A percentile compares a stretch with the other conserved stretches of the same genome.
Conservation (phyloP, 1,284 basidiomycete species). For the Hemileia vastatrix region DNA sequence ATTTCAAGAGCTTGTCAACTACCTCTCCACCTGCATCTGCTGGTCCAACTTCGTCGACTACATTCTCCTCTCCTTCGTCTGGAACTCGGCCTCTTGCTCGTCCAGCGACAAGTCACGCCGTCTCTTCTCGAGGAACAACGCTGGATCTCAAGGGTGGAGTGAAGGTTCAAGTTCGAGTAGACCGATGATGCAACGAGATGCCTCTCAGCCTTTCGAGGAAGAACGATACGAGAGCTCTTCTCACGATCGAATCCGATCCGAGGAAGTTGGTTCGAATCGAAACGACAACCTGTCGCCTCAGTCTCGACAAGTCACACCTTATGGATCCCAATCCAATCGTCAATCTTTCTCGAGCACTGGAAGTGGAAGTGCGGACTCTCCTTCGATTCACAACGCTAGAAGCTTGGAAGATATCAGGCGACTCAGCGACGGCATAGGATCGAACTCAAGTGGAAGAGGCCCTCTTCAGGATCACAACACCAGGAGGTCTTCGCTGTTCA, state of each 20-base stretch:
- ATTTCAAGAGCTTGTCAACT: background rate
- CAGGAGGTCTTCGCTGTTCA: background rate
- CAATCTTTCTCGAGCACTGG: background rate
- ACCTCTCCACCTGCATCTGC: background rate
- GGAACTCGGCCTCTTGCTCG: background rate
- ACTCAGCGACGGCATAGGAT: background rate
- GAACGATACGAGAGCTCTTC: background rate
- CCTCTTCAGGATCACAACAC: background rate
- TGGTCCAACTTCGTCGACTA: background rate
- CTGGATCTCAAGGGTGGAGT: background rate
- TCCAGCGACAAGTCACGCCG: background rate
- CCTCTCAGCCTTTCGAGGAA: background rate
- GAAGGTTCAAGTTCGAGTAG: background rate
- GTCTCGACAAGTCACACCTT: background rate
- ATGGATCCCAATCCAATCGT: background rate
- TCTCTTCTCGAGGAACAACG: background rate
- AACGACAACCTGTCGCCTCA: background rate
- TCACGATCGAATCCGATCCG: background rate
- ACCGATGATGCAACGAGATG: background rate
- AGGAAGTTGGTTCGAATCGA: background rate
- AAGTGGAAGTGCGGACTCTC: background rate
- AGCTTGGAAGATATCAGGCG: slow-evolving; percentile 32
- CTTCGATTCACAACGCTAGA: slow-evolving; percentile 24
- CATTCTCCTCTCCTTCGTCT: background rate
- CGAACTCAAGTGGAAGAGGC: background rate